Evolutionary conservation across 768 basidiomycete genomes (phyloP).

Genomic region (Sporobolomyces phaffii): DNA sequence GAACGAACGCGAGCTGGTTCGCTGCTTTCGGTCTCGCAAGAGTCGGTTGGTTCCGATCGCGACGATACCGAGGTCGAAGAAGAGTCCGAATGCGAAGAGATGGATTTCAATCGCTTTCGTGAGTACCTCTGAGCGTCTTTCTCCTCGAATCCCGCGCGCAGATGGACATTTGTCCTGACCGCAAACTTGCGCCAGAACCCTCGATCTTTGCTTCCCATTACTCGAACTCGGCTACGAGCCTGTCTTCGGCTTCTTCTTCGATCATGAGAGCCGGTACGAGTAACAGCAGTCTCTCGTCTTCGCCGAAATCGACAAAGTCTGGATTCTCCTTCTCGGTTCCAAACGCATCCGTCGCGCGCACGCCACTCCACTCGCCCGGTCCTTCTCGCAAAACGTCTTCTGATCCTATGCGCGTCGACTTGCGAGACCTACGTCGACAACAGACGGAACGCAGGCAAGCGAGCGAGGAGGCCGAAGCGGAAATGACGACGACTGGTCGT

Average conservation of each 20-base stretch:
- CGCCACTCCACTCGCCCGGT: background rate
- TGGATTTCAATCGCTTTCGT: conserved; percentile 2
- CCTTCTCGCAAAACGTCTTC: background rate
- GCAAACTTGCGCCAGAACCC: background rate
- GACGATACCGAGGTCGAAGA: background rate
- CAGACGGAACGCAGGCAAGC: background rate
- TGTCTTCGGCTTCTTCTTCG: conserved; percentile 9
- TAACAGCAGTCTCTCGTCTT: background rate
- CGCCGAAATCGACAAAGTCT: background rate
- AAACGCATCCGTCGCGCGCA: background rate
- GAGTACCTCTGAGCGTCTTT: background rate
- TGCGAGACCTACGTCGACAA: background rate
- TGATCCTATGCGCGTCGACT: background rate
- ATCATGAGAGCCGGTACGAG: background rate
- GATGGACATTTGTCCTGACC: background rate
- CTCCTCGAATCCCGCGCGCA: background rate
- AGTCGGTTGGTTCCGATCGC: background rate
- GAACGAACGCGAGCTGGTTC: background rate
- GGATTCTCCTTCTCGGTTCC: background rate
- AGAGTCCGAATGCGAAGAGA: background rate
- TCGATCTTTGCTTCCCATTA: conserved; percentile 14
- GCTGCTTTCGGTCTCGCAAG: background rate
- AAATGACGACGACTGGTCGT: too few relatives aligned
- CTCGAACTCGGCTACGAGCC: conserved; percentile 20
- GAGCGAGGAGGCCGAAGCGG: background rate